A percentile compares a stretch with the other conserved stretches of the same genome.
Conservation (phyloP, 768 basidiomycete genomes). For the Phaffia australis region DNA sequence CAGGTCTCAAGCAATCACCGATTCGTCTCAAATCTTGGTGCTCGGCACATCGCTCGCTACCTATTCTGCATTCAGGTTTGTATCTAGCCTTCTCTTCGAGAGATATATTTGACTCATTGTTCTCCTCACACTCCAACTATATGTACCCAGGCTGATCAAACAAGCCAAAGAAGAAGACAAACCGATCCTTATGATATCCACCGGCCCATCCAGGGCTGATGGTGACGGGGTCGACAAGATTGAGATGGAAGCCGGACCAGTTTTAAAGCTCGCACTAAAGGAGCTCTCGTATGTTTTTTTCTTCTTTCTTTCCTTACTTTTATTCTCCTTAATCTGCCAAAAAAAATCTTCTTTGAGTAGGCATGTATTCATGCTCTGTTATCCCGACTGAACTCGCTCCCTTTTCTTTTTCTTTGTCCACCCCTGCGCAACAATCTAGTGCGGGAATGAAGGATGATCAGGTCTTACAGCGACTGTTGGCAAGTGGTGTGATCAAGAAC, state of each 20-base stretch:
- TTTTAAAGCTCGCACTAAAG: conserved; percentile 57
- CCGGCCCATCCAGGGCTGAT: conserved; percentile 83
- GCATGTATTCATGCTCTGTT: too few species aligned
- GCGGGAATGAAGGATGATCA: conserved; percentile 5
- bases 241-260: conserved; percentile 60
- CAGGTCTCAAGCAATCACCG: conserved; percentile 41
- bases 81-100: background rate
- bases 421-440: background rate
- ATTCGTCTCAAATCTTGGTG: conserved; percentile 58
- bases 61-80: conserved; percentile 76
- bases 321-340: too few species aligned
- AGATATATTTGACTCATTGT: background rate
- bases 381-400: too few species aligned
- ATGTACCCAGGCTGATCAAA: conserved; percentile 55
- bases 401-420: too few species aligned
- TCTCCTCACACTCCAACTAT: background rate
- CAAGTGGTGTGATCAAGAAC: conserved; percentile 7
- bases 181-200: conserved; percentile 68
- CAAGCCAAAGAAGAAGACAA: conserved; percentile 64
- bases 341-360: too few species aligned
- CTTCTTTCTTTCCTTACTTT: too few species aligned
- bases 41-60: conserved; percentile 88
- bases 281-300: conserved; percentile 49
- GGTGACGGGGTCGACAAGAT: conserved; percentile 58
- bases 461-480: conserved; percentile 7